These are phyloP conservation scores for Aspergillus udagawae DNA, from an alignment of 2,329 filamentous ascomycete species.

Conservation along the genomic window DNA sequence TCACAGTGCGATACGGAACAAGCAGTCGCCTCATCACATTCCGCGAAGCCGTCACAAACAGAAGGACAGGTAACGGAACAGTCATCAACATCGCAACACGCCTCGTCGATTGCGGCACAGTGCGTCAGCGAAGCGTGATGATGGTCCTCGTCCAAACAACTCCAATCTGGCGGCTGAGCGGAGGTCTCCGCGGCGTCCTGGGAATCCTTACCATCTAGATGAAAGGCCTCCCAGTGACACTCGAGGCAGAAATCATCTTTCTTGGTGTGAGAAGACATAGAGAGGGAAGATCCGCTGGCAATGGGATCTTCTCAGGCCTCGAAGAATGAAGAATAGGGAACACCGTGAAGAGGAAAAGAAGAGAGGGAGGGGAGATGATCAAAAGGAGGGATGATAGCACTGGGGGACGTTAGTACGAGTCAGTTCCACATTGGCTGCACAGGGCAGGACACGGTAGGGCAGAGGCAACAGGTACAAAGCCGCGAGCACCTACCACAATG, in stretches of 20 bases:
- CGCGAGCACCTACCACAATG: background rate
- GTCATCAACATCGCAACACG: slow-evolving; percentile 38
- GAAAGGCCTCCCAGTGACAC: slow-evolving; percentile 39
- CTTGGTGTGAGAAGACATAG: slow-evolving; percentile 30
- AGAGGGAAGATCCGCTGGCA: slow-evolving; percentile 5
- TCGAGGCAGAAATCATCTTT: slow-evolving; percentile 37
- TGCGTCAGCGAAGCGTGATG: slow-evolving; percentile 22
- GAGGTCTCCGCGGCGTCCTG: slow-evolving; percentile 18
- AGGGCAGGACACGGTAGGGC: background rate
- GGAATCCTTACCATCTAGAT: slow-evolving; percentile 30
- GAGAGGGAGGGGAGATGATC: background rate
- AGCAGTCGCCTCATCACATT: slow-evolving; percentile 35
- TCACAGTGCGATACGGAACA: slow-evolving; percentile 35
- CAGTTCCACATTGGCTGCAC: background rate
- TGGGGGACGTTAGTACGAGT: background rate
- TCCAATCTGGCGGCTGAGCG: slow-evolving; percentile 23
- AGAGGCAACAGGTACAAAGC: background rate
- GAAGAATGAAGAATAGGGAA: background rate
- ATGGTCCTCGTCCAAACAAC: slow-evolving; percentile 26
- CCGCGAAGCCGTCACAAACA: slow-evolving; percentile 39
- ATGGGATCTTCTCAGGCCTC: background rate
- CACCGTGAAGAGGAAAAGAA: background rate
- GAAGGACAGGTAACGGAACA: slow-evolving; percentile 37
- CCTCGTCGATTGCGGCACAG: slow-evolving; percentile 27
- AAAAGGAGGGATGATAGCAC: background rate